Base-by-base conservation (phyloP, 768 basidiomycete species). In the Xanthoconium stramineum region DNA sequence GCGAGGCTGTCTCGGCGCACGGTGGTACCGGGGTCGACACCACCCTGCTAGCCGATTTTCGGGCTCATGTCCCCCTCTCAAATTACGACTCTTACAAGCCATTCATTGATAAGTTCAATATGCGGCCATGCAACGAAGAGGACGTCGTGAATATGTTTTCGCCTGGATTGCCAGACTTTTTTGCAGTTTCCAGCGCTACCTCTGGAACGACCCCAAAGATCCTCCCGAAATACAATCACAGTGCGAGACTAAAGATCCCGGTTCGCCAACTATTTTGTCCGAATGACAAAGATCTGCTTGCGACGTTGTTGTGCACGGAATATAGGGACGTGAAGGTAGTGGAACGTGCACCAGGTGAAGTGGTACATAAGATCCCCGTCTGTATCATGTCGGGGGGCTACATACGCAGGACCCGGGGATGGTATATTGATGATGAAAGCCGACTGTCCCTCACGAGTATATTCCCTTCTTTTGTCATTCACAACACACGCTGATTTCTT, bases 141-240 rank as follows among this genome's bases (percentile, higher is more conserved):
- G 57, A 66, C 4, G 57, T 66, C 38, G 15, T 12, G n/a, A 30
- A 66, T 30, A 44, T 66, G 51, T 51, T 66, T 52, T 42, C 65
- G 11, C 65, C 65, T 3, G 65, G 65, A 17, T 33, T 66, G 11
- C 65, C 65, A 1, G 42, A 49, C 17, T 50, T 39, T 38, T 13
- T 66, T 0, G 54, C 46, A 1, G 10, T 47, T 15, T 59, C 65
- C 4, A 66, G 59, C 10, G 52, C 47, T 10, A 66, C 65, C 10
- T 61, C 65, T 8, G 58, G 65, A n/a, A 40, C 39, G 6, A 42
- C n/a, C 2, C 14, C 53, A 5, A 64, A 66, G 33, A 9, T 49
- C 4, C 12, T 63, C 0, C 50, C 62, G 11, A 57, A 35, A 20
- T 66, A 66, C 47, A 43, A 47, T 14, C 58, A 54, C 13, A 8